Percentiles rank a stretch among this genome's conserved stretches.
phyloP scores from a whole-genome alignment of 1,284 basidiomycete species.

The Ustanciosporium gigantosporum region DNA sequence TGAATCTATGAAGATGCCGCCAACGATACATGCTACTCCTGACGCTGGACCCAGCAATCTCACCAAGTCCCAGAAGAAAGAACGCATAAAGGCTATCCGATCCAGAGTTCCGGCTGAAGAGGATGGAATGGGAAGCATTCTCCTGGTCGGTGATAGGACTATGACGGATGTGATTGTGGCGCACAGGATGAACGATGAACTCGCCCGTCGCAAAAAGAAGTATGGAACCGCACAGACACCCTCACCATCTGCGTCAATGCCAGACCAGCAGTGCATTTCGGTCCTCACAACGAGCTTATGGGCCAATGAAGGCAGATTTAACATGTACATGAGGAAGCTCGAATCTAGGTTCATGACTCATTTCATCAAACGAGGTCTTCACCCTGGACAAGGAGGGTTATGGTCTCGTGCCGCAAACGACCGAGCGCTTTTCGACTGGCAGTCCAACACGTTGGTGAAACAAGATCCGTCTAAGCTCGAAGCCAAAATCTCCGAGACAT shows the following conservation, averaged over 20 bases:
- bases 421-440: constrained; percentile 10
- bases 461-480: too few relatives aligned
- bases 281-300: constrained; percentile 60
- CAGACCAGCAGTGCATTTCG: constrained; percentile 38
- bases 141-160: constrained; percentile 85
- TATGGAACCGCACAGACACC: constrained; percentile 34
- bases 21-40: constrained; percentile 5
- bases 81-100: constrained; percentile 11
- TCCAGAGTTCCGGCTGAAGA: constrained; percentile 68
- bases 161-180: constrained; percentile 89
- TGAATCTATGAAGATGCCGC: constrained; percentile 40
- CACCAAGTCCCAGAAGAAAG: constrained; percentile 11
- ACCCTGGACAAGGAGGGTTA: constrained; percentile 28
- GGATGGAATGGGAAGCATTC: constrained; percentile 64
- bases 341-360: constrained; percentile 40
- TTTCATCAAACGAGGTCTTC: constrained; percentile 25
- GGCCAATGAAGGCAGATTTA: constrained; percentile 54
- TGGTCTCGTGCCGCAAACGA: constrained; percentile 5
- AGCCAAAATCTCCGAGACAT: too few relatives aligned
- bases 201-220: constrained; percentile 15
- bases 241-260: constrained; percentile 1
- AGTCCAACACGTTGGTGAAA: too few relatives aligned
- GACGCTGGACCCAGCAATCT: constrained; percentile 26
- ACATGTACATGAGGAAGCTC: constrained; percentile 51
- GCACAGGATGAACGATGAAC: constrained; percentile 66